Base-by-base conservation (phyloP, 208 protist genomes). In the Leishmania martiniquensis region DNA sequence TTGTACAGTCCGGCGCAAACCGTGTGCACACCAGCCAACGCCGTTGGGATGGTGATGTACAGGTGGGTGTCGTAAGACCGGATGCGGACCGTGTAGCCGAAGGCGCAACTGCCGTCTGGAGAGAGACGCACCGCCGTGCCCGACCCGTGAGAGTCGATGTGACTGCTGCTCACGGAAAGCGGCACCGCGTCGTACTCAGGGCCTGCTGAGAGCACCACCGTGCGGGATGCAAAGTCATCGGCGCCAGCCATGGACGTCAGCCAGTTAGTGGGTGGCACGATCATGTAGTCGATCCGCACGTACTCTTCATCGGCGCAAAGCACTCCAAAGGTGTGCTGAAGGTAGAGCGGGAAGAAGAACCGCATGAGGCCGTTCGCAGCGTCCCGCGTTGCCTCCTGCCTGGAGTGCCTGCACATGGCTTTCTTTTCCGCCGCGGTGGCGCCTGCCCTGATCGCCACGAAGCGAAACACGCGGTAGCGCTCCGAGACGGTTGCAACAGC, bases 231-330 rank as follows among this genome's bases (percentile, higher is more conserved):
- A 62, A 81, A 87, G 25, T 78, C 54, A 5, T 37, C 62, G 4
- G 77, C 82, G 63, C 73, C 82, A 44, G 84, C 87, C 42, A 92
- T 63, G 0, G 80, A 79, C 29, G 68, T 45, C 32, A 95, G 82
- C 83, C 87, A 89, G 37, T 69, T 60, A 20, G 34, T 67, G 32
- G 88, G 75, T 45, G 85, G 83, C 42, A 88, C 55, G 29, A 92
- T 76, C 37, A 68, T 54, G 78, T 95, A 95, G 79, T 95, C 88
- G 22, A 95, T 74, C 34, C 87, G 84, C 60, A 92, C 72, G 80
- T 95, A 95, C 55, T 75, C 67, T 4, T 44, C 60, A 15, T 78
- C 78, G 9, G 82, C 73, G 72, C 91, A 95, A 34, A 95, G 60
- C 49, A 95, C 80, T 62, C 91, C 91, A 15, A 71, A 74, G 5